phyloP scores from a whole-genome alignment of 1,284 basidiomycete genomes.

The Ustilago cynodontis region DNA sequence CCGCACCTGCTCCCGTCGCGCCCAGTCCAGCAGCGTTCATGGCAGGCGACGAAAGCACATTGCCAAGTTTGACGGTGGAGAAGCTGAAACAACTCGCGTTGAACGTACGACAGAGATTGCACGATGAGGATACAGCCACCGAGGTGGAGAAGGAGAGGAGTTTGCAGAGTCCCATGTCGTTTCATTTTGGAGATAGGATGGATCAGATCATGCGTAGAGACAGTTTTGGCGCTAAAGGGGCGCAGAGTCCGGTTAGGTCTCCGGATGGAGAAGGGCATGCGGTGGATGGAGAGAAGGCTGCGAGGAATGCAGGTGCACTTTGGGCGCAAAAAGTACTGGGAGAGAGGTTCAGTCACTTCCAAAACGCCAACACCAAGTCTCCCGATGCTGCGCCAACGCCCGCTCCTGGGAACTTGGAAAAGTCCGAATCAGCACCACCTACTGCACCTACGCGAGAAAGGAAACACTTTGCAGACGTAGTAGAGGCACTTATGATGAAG shows the following conservation, averaged over 20 bases:
- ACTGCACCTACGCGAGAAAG: constrained; percentile 17
- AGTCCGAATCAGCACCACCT: constrained; percentile 12
- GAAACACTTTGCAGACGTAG: constrained; percentile 61
- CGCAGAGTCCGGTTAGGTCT: constrained; percentile 15
- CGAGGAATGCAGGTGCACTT: constrained; percentile 57
- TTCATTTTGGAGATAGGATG: constrained; percentile 62
- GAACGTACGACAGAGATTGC: constrained; percentile 51
- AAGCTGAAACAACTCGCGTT: constrained; percentile 50
- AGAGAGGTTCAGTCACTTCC: constrained; percentile 54
- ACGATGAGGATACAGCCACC: constrained; percentile 61
- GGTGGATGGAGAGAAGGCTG: constrained; percentile 54
- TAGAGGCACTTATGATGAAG: constrained; percentile 63
- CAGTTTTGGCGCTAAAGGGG: constrained; percentile 30
- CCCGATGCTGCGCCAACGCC: constrained; percentile 6
- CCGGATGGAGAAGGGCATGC: constrained; percentile 15
- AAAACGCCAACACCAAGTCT: constrained; percentile 7
- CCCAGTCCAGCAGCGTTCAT: constrained; percentile 53
- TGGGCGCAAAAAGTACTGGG: constrained; percentile 66
- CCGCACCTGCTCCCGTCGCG: constrained; percentile 65
- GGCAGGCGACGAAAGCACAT: constrained; percentile 41
- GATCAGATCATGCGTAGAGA: constrained; percentile 56
- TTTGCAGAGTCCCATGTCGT: constrained; percentile 39
- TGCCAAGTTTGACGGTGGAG: constrained; percentile 50
- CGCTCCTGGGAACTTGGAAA: constrained; percentile 16
- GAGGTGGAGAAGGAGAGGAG: constrained; percentile 54